Evolutionary conservation across 2,329 filamentous ascomycete genomes (phyloP).

Genomic region (Verticillium klebahnii): DNA sequence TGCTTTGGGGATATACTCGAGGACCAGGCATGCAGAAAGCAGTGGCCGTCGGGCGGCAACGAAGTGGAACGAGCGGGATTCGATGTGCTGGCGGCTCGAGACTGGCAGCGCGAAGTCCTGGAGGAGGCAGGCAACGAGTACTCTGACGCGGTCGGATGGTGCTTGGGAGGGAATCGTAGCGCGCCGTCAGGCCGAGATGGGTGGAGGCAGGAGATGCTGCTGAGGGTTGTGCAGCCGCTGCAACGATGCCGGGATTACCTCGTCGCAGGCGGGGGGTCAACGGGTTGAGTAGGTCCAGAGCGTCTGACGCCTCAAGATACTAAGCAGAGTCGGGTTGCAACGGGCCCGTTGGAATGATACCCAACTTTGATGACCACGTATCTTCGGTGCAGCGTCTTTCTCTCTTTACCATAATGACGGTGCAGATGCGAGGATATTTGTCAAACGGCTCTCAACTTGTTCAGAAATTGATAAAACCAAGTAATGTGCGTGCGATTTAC

Average conservation of each 20-base stretch:
- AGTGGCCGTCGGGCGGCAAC: conserved; percentile 30
- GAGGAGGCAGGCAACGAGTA: conserved; percentile 4
- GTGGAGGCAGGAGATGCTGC: conserved; percentile 15
- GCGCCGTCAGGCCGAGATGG: neutral
- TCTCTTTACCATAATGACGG: too few relatives aligned
- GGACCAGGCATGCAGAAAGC: conserved; percentile 24
- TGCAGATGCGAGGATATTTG: too few relatives aligned
- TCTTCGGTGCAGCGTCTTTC: too few relatives aligned
- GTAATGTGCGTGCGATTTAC: too few relatives aligned
- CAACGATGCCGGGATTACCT: conserved; percentile 5
- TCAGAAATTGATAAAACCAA: too few relatives aligned
- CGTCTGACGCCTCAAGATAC: too few relatives aligned
- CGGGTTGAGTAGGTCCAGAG: too few relatives aligned
- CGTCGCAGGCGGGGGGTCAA: neutral
- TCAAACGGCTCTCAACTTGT: too few relatives aligned
- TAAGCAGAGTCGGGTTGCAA: too few relatives aligned
- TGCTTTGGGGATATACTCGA: conserved; percentile 2
- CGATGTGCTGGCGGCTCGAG: conserved; percentile 7
- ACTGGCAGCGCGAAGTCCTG: conserved; percentile 3
- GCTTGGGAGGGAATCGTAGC: conserved; percentile 1
- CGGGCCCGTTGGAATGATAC: too few relatives aligned
- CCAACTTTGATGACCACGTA: too few relatives aligned
- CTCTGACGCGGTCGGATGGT: conserved; percentile 5
- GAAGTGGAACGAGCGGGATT: neutral
- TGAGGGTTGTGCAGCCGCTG: conserved; percentile 11